A percentile compares a stretch with the other conserved stretches of the same genome.
Conservation (phyloP, 345 rosid species). For the Moricandia arvensis region DNA sequence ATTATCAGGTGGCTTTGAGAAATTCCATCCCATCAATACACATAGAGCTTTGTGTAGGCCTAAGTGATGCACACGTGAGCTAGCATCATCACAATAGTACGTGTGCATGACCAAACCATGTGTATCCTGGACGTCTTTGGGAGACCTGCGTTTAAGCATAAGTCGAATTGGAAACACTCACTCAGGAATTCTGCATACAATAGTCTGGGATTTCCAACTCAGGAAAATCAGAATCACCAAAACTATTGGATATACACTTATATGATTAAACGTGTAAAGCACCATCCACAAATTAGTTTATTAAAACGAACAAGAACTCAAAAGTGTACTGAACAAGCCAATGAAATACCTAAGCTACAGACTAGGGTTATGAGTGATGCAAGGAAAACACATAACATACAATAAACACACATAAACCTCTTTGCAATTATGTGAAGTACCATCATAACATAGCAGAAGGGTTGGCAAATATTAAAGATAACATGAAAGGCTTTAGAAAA, state of each 20-base stretch:
- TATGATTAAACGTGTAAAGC: slow-evolving; percentile 10
- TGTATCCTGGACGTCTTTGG: slow-evolving; percentile 81
- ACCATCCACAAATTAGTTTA: slow-evolving; percentile 13
- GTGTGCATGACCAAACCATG: slow-evolving; percentile 93
- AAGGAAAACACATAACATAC: slow-evolving; percentile 6
- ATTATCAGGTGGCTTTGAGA: slow-evolving; percentile 78
- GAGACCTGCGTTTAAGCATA: slow-evolving; percentile 82
- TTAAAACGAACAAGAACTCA: background rate
- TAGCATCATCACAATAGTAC: slow-evolving; percentile 77
- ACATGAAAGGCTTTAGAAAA: background rate
- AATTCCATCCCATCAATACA: slow-evolving; percentile 94
- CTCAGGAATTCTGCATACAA: slow-evolving; percentile 42
- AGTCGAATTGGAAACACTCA: slow-evolving; percentile 58
- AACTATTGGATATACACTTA: background rate
- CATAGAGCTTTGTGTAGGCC: slow-evolving; percentile 97
- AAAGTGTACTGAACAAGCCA: background rate
- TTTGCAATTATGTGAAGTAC: background rate
- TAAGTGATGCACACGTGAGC: slow-evolving; percentile 79
- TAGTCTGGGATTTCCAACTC: slow-evolving; percentile 39
- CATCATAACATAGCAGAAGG: slow-evolving; percentile 23
- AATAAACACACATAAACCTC: background rate
- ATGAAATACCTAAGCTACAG: slow-evolving; percentile 16
- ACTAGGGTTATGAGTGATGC: background rate
- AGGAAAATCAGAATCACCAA: slow-evolving; percentile 18
- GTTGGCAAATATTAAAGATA: background rate